Conservation (phyloP, 352 stramenopile species). For the Phytophthora boehmeriae region DNA sequence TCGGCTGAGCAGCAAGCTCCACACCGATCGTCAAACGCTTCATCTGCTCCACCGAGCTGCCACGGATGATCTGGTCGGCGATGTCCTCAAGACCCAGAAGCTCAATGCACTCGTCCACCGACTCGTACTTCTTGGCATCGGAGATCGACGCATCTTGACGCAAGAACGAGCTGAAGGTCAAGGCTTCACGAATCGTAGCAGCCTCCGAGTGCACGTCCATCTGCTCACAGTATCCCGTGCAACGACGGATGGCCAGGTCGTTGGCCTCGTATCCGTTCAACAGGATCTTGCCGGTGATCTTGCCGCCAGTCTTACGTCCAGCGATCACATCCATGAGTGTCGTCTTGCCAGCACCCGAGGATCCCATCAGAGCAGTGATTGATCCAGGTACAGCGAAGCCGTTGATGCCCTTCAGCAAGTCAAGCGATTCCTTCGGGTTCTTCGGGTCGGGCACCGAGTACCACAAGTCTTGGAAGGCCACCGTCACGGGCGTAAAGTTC, state of each 20-base stretch:
- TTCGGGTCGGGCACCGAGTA: slow-evolving; percentile 10
- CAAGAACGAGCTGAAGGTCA: slow-evolving; percentile 6
- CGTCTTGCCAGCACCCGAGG: slow-evolving; percentile 4
- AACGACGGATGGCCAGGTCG: slow-evolving; percentile 29
- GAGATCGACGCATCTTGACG: slow-evolving; percentile 2
- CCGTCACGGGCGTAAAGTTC: slow-evolving; percentile 15
- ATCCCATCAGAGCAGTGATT: slow-evolving; percentile 7
- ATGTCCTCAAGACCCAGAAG: slow-evolving; percentile 5
- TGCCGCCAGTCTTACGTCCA: not conserved
- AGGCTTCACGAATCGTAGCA: not conserved
- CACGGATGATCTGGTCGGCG: slow-evolving; percentile 7
- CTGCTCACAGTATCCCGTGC: slow-evolving; percentile 56
- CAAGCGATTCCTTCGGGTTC: slow-evolving; percentile 7
- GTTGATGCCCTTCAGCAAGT: slow-evolving; percentile 11
- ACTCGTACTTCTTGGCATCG: slow-evolving; percentile 3
- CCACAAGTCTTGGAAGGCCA: slow-evolving; percentile 18
- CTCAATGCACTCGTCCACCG: slow-evolving; percentile 6
- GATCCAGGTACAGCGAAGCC: slow-evolving; percentile 8
- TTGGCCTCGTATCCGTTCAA: slow-evolving; percentile 34
- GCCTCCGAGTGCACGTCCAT: slow-evolving; percentile 80
- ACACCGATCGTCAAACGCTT: slow-evolving; percentile 1
- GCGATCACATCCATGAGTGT: slow-evolving; percentile 4
- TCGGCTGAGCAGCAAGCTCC: slow-evolving; percentile 2
- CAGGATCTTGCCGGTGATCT: slow-evolving; percentile 44
- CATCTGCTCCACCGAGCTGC: slow-evolving; percentile 9